These are phyloP conservation scores for Claviceps lovelessii DNA, from an alignment of 2,329 filamentous ascomycete genomes.

Conservation along the genomic window DNA sequence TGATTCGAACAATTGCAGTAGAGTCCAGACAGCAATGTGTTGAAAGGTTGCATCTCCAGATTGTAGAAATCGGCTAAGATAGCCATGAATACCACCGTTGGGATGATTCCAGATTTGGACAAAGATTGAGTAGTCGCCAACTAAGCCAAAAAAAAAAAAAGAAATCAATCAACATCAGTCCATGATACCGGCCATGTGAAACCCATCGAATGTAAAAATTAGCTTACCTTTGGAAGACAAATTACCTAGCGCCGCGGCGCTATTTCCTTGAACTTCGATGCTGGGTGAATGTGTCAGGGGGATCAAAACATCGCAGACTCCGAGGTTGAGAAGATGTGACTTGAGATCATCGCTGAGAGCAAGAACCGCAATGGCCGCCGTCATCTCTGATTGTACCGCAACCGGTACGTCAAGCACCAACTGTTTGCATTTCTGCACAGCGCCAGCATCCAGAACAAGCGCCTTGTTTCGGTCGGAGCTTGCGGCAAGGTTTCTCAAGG, in stretches of 20 bases:
- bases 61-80: constrained; percentile 80
- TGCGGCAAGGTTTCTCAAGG: constrained; percentile 83
- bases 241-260: constrained; percentile 87
- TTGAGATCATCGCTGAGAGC: constrained; percentile 94
- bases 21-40: constrained; percentile 96
- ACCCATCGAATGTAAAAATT: neutral
- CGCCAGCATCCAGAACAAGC: constrained; percentile 88
- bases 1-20: constrained; percentile 88
- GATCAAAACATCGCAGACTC: constrained; percentile 92
- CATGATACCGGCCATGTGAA: neutral
- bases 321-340: constrained; percentile 73
- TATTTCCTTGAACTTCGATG: constrained; percentile 97
- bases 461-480: constrained; percentile 97
- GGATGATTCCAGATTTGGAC: constrained; percentile 88
- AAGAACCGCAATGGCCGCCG: constrained; percentile 92
- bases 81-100: constrained; percentile 88
- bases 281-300: constrained; percentile 89
- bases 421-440: constrained; percentile 97
- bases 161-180: neutral
- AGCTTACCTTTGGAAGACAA: constrained; percentile 82
- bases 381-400: constrained; percentile 97
- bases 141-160: constrained; percentile 29
- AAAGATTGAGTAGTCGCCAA: constrained; percentile 93
- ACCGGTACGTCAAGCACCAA: constrained; percentile 85
- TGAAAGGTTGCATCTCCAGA: constrained; percentile 96